Percentiles rank a stretch among this genome's conserved stretches.
phyloP scores from a whole-genome alignment of 768 basidiomycete species.

The Boletus patriciae region DNA sequence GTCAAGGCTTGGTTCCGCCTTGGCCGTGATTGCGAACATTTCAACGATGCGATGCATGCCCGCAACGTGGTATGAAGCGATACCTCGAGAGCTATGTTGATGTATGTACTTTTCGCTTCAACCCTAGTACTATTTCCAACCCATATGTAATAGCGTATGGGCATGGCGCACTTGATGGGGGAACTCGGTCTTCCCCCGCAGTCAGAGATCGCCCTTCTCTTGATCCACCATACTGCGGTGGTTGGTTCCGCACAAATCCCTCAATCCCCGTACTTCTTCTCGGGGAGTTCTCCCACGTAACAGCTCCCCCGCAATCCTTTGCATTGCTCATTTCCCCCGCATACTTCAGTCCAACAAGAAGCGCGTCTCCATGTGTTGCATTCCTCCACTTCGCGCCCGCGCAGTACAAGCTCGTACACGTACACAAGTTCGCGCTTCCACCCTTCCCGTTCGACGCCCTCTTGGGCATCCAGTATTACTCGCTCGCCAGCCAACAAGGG shows the following conservation, averaged over 20 bases:
- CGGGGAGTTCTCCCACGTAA: too few species aligned
- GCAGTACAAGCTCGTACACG: slow-evolving; percentile 90
- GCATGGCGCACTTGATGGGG: too few species aligned
- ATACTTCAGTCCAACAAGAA: slow-evolving; percentile 50
- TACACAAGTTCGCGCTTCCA: slow-evolving; percentile 87
- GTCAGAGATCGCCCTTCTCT: too few species aligned
- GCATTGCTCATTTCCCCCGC: slow-evolving; percentile 36
- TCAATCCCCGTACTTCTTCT: too few species aligned
- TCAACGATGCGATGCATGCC: too few species aligned
- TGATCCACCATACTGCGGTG: too few species aligned
- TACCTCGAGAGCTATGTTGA: slow-evolving; percentile 41
- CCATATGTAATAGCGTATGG: too few species aligned
- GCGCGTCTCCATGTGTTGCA: slow-evolving; percentile 76
- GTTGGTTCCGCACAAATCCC: too few species aligned
- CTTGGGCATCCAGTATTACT: slow-evolving; percentile 68
- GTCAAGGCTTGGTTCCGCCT: too few species aligned
- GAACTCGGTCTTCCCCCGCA: too few species aligned
- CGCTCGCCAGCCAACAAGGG: slow-evolving; percentile 76
- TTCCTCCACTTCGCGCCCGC: slow-evolving; percentile 82
- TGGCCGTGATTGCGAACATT: too few species aligned
- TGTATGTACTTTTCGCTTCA: neutral
- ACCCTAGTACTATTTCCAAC: slow-evolving; percentile 4
- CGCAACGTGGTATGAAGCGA: slow-evolving; percentile 16
- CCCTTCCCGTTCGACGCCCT: slow-evolving; percentile 88
- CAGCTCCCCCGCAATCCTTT: too few species aligned